Conservation (phyloP, 768 basidiomycete genomes). For the Tremella fuciformis region DNA sequence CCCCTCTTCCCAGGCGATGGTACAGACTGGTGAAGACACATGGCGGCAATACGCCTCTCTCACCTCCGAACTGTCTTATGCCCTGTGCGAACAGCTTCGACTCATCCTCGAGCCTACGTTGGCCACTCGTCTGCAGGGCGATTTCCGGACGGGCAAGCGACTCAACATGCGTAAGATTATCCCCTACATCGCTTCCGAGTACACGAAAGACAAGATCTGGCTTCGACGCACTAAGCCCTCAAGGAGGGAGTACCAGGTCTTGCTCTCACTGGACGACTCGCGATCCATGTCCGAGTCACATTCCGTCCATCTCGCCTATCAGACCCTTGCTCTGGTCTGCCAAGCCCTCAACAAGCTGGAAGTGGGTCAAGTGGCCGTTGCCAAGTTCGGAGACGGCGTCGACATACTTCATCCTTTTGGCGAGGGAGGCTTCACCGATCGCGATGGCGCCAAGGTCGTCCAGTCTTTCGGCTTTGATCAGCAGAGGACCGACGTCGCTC, state of each 20-base stretch:
- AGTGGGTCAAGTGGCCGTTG: constrained; percentile 89
- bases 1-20: constrained; percentile 62
- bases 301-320: constrained; percentile 87
- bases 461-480: constrained; percentile 85
- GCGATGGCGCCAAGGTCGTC: constrained; percentile 74
- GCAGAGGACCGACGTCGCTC: constrained; percentile 78
- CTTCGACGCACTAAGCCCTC: constrained; percentile 88
- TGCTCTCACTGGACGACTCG: constrained; percentile 92
- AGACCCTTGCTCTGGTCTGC: constrained; percentile 86
- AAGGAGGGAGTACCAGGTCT: constrained; percentile 89
- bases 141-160: constrained; percentile 95
- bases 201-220: constrained; percentile 99
- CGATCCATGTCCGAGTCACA: constrained; percentile 93
- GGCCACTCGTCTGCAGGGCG: constrained; percentile 89
- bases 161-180: constrained; percentile 99
- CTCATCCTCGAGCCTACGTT: constrained; percentile 93
- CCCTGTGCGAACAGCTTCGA: constrained; percentile 91
- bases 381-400: constrained; percentile 81
- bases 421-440: constrained; percentile 72
- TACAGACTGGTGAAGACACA: constrained; percentile 65
- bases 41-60: constrained; percentile 89
- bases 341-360: constrained; percentile 88
- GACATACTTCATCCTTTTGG: constrained; percentile 82
- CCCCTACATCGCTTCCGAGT: constrained; percentile 95
- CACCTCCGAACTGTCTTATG: constrained; percentile 84